Base-by-base conservation (phyloP, 306 rosid genomes). In the Quillaja saponaria region DNA sequence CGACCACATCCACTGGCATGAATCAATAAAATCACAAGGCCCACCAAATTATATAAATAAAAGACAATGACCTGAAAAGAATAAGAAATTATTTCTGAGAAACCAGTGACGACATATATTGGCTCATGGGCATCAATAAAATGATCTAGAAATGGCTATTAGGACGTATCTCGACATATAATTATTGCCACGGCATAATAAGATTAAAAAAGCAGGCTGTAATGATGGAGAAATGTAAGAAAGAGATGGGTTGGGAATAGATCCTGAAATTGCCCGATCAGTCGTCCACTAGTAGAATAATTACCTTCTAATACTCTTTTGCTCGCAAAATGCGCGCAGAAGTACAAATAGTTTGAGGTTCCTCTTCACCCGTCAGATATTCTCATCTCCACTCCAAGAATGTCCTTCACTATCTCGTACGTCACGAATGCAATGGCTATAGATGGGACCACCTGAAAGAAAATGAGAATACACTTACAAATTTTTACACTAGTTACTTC, bases 361-460 rank as follows among this genome's bases (percentile, higher is more conserved):
- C 40, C 62, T 49, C 59, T 74, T 81, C 70, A 81, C n/a, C n/a
- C n/a, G 64, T 81, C 85, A 21, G 90, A 81, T 68, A 87, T 84
- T 77, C 86, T 72, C 63, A 79, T 51, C 68, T 84, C 87, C 60
- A 81, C 87, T 66, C 90, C 90, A 47, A 84, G 87, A 57, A 87
- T 49, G 37, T 81, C 87, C 75, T 84, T 87, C 44, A 78, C 87
- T 59, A 53, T 44, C 79, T 83, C 90, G 11, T 83, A 86, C 31
- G 88, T 68, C 55, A 86, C 87, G 13, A 86, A 86, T 8, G 90
- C 82, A 63, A 83, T 87, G 20, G 95, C 87, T 51, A 87, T 87
- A 38, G 95, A 87, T 25, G 95, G 95, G 16, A 87, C 90, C 68
- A 87, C 95, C 87, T 83, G 68, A 58, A 35, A 63, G 38, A 25